phyloP scores from a whole-genome alignment of 1,284 basidiomycete species.

The Puccinia coronata region DNA sequence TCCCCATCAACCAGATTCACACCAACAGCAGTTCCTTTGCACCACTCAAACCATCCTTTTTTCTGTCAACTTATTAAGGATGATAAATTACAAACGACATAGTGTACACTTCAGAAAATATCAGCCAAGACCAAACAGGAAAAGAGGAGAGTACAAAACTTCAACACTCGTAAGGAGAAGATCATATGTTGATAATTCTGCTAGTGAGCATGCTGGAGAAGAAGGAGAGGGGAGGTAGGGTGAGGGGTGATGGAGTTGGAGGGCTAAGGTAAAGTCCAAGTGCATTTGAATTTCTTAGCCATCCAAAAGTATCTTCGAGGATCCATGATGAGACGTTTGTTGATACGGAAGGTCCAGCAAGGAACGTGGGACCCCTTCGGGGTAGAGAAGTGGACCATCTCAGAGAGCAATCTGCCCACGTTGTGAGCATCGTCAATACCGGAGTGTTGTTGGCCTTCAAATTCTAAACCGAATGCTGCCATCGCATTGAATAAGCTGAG shows the following conservation, averaged over 20 bases:
- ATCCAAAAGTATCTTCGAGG: conserved; percentile 46
- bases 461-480: conserved; percentile 34
- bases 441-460: conserved; percentile 43
- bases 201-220: neutral
- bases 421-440: conserved; percentile 47
- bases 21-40: too few relatives aligned
- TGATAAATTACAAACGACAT: neutral
- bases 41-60: too few relatives aligned
- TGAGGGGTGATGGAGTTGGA: neutral
- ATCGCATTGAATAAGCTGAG: conserved; percentile 19
- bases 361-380: neutral
- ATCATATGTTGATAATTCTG: too few relatives aligned
- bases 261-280: conserved; percentile 36
- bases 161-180: neutral
- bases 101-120: neutral
- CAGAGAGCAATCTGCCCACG: conserved; percentile 22
- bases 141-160: neutral
- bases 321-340: conserved; percentile 13
- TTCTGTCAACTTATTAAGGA: too few relatives aligned
- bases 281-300: conserved; percentile 36
- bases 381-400: conserved; percentile 25
- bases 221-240: neutral
- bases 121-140: neutral
- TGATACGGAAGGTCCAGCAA: conserved; percentile 36
- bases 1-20: too few relatives aligned